Evolutionary conservation across 768 basidiomycete species (phyloP).

Genomic region (Amanita molliuscula): DNA sequence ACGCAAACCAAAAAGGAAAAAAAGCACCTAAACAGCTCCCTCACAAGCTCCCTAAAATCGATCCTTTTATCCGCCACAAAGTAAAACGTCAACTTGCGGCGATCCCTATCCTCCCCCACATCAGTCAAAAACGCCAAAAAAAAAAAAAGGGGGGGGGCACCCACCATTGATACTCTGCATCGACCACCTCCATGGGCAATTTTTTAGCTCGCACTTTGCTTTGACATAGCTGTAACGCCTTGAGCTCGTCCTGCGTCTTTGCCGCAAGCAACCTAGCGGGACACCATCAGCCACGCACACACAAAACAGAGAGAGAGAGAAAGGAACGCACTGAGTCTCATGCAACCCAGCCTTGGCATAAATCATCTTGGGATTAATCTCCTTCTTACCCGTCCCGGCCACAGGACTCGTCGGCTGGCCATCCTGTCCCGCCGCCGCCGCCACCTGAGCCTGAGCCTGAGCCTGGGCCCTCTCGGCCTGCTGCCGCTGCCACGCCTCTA

Average conservation of each 20-base stretch:
- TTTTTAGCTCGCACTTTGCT: conserved; percentile 90
- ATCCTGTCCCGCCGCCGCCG: conserved; percentile 25
- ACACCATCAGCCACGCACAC: conserved; percentile 1
- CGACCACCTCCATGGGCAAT: conserved; percentile 96
- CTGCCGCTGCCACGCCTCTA: conserved; percentile 82
- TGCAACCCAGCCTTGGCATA: conserved; percentile 78
- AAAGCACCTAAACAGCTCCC: conserved; percentile 78
- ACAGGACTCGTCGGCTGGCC: conserved; percentile 40
- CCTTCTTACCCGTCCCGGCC: conserved; percentile 55
- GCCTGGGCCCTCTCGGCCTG: conserved; percentile 37
- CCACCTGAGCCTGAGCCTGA: conserved; percentile 18
- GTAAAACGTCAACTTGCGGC: conserved; percentile 96
- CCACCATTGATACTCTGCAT: conserved; percentile 97
- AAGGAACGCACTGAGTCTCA: conserved; percentile 57
- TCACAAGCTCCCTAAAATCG: conserved; percentile 92
- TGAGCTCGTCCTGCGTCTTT: conserved; percentile 86
- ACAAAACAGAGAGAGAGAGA: conserved; percentile 7
- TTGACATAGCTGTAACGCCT: conserved; percentile 85
- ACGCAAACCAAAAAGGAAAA: conserved; percentile 11
- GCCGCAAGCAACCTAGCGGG: conserved; percentile 51
- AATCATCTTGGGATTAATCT: conserved; percentile 95
- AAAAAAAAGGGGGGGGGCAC: conserved; percentile 15
- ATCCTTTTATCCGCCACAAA: conserved; percentile 94
- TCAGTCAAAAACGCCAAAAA: not conserved
- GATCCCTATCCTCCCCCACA: conserved; percentile 52